phyloP scores from a whole-genome alignment of 805 yeast species.

The Metschnikowia chrysomelidarum region DNA sequence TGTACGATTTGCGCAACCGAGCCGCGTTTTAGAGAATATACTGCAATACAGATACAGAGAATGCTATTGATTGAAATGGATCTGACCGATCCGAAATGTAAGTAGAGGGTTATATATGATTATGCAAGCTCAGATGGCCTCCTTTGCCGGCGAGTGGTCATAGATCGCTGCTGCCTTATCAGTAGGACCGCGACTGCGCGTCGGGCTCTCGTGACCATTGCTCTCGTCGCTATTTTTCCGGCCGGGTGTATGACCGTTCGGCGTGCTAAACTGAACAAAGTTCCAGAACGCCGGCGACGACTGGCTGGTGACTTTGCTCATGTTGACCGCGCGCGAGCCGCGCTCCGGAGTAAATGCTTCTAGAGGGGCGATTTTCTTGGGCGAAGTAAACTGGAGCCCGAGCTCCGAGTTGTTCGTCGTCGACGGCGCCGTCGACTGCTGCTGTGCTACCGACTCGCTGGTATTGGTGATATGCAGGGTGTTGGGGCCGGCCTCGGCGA shows the following conservation, averaged over 20 bases:
- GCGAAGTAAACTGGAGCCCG: slow-evolving; percentile 39
- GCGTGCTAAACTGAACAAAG: slow-evolving; percentile 70
- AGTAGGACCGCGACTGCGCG: slow-evolving; percentile 26
- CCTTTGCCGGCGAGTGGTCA: slow-evolving; percentile 14
- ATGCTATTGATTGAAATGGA: not conserved
- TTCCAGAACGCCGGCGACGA: slow-evolving; percentile 94
- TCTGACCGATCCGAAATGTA: too few species aligned
- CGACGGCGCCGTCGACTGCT: slow-evolving; percentile 22
- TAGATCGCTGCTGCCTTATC: slow-evolving; percentile 5
- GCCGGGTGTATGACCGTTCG: slow-evolving; percentile 43
- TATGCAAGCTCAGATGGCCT: not conserved
- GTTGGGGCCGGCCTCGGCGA: slow-evolving; percentile 12
- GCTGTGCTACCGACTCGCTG: slow-evolving; percentile 18
- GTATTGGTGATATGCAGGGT: slow-evolving; percentile 14
- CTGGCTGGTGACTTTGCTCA: slow-evolving; percentile 40
- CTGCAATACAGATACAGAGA: not conserved
- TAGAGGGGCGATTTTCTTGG: slow-evolving; percentile 40
- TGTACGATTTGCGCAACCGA: slow-evolving; percentile 51
- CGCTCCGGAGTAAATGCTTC: slow-evolving; percentile 47
- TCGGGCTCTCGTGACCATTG: slow-evolving; percentile 41
- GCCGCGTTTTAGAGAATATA: slow-evolving; percentile 28
- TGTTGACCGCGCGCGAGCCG: slow-evolving; percentile 30
- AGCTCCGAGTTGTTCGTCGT: slow-evolving; percentile 33
- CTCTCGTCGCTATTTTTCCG: slow-evolving; percentile 39
- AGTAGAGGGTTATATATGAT: not conserved